Percentiles rank a stretch among this genome's conserved stretches.
These are phyloP conservation scores for Penicillium salamii DNA, from an alignment of 495 filamentous ascomycete species.

Conservation along the genomic window DNA sequence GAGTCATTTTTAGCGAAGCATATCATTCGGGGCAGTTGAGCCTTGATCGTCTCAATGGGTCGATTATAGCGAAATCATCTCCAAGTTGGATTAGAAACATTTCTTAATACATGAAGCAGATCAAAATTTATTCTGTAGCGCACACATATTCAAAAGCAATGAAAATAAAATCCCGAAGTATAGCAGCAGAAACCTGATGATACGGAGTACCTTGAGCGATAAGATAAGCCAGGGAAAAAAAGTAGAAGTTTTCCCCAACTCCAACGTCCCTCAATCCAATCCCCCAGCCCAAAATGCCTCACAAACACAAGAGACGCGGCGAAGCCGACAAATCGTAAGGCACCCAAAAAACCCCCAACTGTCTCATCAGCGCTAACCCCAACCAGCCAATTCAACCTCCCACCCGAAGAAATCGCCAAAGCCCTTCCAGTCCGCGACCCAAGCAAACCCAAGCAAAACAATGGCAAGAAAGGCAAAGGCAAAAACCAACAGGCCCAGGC, in stretches of 20 bases:
- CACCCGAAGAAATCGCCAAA: conserved; percentile 66
- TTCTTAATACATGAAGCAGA: neutral
- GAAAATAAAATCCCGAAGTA: no score
- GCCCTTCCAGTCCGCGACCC: conserved; percentile 58
- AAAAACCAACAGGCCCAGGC: conserved; percentile 21
- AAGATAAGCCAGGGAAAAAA: conserved; percentile 23
- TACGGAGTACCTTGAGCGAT: neutral
- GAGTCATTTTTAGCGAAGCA: conserved; percentile 25
- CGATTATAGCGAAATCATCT: no score
- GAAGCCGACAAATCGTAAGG: conserved; percentile 42
- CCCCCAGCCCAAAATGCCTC: conserved; percentile 60
- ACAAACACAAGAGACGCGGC: conserved; percentile 72
- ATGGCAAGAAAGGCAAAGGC: conserved; percentile 11
- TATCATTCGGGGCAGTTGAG: conserved; percentile 10
- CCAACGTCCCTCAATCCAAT: no score
- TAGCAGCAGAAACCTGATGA: no score
- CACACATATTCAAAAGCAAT: no score
- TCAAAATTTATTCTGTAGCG: no score
- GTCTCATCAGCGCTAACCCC: neutral
- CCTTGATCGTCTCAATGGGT: no score
- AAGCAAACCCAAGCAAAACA: conserved; percentile 21
- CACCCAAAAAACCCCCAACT: no score
- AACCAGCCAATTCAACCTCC: conserved; percentile 64
- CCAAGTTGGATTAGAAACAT: neutral
- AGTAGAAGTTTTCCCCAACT: no score